These are phyloP conservation scores for Escovopsis weberi DNA, from an alignment of 2,329 filamentous ascomycete genomes.

Conservation along the genomic window DNA sequence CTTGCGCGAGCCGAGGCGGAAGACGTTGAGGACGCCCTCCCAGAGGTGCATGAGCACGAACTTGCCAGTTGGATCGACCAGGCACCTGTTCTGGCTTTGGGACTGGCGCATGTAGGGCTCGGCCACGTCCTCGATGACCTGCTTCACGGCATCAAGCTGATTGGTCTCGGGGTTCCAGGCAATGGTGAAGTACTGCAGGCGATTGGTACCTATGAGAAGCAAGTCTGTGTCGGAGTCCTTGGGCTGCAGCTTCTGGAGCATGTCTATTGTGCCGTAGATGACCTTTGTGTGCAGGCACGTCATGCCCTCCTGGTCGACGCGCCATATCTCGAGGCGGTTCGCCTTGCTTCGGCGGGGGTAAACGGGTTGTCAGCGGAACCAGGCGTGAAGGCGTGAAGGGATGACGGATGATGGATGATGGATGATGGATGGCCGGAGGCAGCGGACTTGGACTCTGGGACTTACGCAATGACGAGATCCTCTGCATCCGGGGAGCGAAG, in stretches of 20 bases:
- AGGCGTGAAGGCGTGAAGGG: neutral
- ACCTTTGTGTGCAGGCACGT: constrained; percentile 51
- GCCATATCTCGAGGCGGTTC: constrained; percentile 77
- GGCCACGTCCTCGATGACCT: constrained; percentile 36
- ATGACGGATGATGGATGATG: constrained; percentile 4
- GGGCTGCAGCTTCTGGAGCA: constrained; percentile 69
- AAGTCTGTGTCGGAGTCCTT: constrained; percentile 63
- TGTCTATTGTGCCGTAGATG: constrained; percentile 74
- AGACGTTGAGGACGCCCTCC: constrained; percentile 44
- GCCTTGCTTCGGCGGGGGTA: constrained; percentile 44
- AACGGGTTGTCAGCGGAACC: constrained; percentile 13
- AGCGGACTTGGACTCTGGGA: neutral
- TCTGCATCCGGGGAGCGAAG: constrained; percentile 63
- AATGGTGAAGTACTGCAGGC: constrained; percentile 80
- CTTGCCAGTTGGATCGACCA: constrained; percentile 65
- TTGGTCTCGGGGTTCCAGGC: constrained; percentile 55
- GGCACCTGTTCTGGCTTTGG: constrained; percentile 67
- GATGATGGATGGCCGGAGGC: neutral
- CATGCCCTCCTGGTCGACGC: constrained; percentile 48
- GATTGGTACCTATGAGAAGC: constrained; percentile 83
- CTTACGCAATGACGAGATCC: constrained; percentile 78
- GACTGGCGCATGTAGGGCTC: constrained; percentile 57
- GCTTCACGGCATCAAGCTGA: constrained; percentile 36
- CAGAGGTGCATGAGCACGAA: constrained; percentile 45
- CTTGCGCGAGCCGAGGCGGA: constrained; percentile 34